phyloP scores from a whole-genome alignment of 1,284 basidiomycete genomes.

The Bjerkandera adusta region DNA sequence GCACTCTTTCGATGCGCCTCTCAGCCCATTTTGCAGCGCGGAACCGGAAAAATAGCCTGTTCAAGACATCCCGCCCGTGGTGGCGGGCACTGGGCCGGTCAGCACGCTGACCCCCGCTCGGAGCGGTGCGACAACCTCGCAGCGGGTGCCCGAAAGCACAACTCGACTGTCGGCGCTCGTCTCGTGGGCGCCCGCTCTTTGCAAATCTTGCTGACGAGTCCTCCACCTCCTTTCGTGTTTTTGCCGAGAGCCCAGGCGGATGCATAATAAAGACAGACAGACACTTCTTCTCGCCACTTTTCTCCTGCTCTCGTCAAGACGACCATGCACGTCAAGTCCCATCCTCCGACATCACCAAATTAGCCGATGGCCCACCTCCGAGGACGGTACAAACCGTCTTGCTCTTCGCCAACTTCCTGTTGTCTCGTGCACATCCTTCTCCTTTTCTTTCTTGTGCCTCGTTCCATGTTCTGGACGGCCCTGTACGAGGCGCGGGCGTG shows the following conservation, averaged over 20 bases:
- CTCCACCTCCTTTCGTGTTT: neutral
- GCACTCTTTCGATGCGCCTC: too few species aligned
- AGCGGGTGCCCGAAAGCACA: too few species aligned
- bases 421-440: constrained; percentile 2
- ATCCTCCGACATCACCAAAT: neutral
- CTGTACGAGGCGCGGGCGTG: constrained; percentile 7
- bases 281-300: constrained; percentile 2
- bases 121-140: too few species aligned
- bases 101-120: too few species aligned
- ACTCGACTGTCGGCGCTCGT: too few species aligned
- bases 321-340: neutral
- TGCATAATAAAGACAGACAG: neutral
- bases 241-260: too few species aligned
- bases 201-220: constrained; percentile 9
- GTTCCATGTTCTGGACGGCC: constrained; percentile 2
- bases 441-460: constrained; percentile 1
- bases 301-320: neutral
- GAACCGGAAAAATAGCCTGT: too few species aligned
- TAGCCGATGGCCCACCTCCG: constrained; percentile 1
- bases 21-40: too few species aligned
- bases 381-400: neutral
- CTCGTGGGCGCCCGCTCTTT: too few species aligned
- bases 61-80: too few species aligned
- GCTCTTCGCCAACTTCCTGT: neutral
- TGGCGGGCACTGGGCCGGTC: too few species aligned